A percentile compares a stretch with the other conserved stretches of the same genome.
These are phyloP conservation scores for Boletus reticulatus DNA, from an alignment of 768 basidiomycete genomes.

Conservation along the genomic window DNA sequence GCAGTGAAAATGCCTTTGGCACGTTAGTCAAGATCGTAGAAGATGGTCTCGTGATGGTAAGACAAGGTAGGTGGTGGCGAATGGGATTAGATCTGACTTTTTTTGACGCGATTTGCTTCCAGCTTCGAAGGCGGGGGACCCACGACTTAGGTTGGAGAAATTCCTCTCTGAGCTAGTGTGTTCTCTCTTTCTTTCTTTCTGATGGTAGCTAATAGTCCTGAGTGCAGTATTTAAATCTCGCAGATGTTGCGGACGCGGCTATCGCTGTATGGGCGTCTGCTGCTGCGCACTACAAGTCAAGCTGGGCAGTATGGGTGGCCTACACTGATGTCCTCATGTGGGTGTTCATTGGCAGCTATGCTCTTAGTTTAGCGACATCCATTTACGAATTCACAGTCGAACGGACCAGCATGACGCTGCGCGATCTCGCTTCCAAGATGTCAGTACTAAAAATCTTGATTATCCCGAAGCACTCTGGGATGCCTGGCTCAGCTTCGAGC, in stretches of 20 bases:
- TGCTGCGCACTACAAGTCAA: constrained; percentile 63
- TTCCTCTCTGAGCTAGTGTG: constrained; percentile 75
- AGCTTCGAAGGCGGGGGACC: constrained; percentile 72
- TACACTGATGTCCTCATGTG: constrained; percentile 77
- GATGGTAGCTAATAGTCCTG: neutral
- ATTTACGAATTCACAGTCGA: constrained; percentile 37
- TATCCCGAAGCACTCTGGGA: constrained; percentile 97
- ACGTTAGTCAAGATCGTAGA: constrained; percentile 57
- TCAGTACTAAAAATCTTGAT: constrained; percentile 74
- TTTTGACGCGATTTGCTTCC: constrained; percentile 1
- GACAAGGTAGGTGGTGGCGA: constrained; percentile 42
- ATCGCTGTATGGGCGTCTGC: constrained; percentile 65
- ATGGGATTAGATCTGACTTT: neutral
- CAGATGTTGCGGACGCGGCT: constrained; percentile 50
- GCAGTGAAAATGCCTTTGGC: constrained; percentile 52
- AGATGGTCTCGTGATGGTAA: constrained; percentile 60
- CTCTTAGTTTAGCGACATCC: neutral
- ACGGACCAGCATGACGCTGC: constrained; percentile 55
- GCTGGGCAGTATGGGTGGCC: constrained; percentile 71
- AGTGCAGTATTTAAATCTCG: constrained; percentile 45
- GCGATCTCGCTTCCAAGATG: constrained; percentile 62
- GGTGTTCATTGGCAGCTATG: constrained; percentile 19
- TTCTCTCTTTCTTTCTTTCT: constrained; percentile 9
- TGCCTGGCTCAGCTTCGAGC: constrained; percentile 86
- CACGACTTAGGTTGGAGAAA: constrained; percentile 78